Base-by-base conservation (phyloP, 2,329 filamentous ascomycete species). In the Fragosphaeria purpurea region DNA sequence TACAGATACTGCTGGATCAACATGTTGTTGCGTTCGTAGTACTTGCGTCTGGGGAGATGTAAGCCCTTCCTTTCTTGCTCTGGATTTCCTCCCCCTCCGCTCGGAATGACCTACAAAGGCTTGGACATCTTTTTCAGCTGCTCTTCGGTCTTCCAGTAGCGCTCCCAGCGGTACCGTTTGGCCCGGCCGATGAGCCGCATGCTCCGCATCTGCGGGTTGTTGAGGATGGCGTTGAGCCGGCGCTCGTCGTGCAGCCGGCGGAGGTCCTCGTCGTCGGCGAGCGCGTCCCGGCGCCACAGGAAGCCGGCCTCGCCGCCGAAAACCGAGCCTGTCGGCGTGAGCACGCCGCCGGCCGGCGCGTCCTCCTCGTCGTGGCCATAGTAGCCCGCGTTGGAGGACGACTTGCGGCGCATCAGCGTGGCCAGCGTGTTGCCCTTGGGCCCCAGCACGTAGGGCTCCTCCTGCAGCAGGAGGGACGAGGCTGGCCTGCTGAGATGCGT, bases 1-100 rank as follows among this genome's bases (percentile, higher is more conserved):
- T 94, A 96, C 56, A 94, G 75, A 65, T 96, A 97, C 64, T 95
- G 86, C 65, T 93, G 86, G 53, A 97, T 82, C 42, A 96, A 74
- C 58, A 83, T 82, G 68, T 97, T 97, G 62, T 83, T 91, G 42
- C 87, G 81, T 71, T 94, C 84, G 62, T 97, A 95, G 69, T 95
- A 96, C 61, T 83, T 63, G 44, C 89, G 85, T 34, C 53, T 54
- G 38, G 2, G 2, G 80, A 84, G 7, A 56, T 7, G 10, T 34
- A 32, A 43, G 47, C 51, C 57, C 11, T 41, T n/a, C 37, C 51
- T 53, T 47, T 37, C 35, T 37, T 7, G 2, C 35, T 11, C 35
- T 37, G 35, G 2, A 7, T 37, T 2, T 37, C 35, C 11, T 11
- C 35, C 35, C 4, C 35, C 7, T 37, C 7, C 7, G 35, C 22